Conservation (phyloP, 768 basidiomycete species). For the Harrya chromipes region DNA sequence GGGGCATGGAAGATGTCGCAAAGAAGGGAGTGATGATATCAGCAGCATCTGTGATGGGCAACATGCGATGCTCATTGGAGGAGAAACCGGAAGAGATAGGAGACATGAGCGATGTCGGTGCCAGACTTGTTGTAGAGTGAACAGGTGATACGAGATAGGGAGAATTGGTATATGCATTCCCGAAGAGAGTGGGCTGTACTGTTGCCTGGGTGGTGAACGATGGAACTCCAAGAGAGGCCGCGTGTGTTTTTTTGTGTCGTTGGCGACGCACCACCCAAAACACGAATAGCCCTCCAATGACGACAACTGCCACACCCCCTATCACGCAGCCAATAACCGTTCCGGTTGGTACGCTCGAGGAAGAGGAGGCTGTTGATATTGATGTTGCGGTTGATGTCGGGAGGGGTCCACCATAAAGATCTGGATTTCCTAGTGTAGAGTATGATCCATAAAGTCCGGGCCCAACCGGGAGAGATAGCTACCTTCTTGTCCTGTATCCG, state of each 20-base stretch:
- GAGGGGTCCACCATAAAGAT: slow-evolving; percentile 17
- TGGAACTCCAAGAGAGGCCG: background rate
- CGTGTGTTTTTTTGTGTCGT: slow-evolving; percentile 3
- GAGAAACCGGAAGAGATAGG: background rate
- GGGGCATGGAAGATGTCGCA: slow-evolving; percentile 4
- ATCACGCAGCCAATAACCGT: slow-evolving; percentile 23
- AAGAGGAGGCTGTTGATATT: background rate
- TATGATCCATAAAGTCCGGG: background rate
- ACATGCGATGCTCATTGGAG: background rate
- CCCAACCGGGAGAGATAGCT: background rate
- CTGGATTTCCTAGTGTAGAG: slow-evolving; percentile 7
- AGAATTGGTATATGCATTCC: background rate
- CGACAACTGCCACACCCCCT: slow-evolving; percentile 12
- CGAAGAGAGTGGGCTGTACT: background rate
- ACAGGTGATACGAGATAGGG: slow-evolving; percentile 3
- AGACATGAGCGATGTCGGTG: background rate
- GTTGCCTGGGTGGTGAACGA: background rate
- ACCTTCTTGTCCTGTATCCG: slow-evolving; percentile 8
- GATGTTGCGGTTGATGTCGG: slow-evolving; percentile 1
- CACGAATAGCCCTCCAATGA: slow-evolving; percentile 13
- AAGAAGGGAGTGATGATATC: slow-evolving; percentile 26
- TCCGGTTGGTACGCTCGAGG: slow-evolving; percentile 9
- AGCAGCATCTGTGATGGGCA: slow-evolving; percentile 14
- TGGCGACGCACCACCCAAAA: slow-evolving; percentile 10
- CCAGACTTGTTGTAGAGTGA: slow-evolving; percentile 13